phyloP scores from a whole-genome alignment of 805 yeast genomes.

The Candida maesae region DNA sequence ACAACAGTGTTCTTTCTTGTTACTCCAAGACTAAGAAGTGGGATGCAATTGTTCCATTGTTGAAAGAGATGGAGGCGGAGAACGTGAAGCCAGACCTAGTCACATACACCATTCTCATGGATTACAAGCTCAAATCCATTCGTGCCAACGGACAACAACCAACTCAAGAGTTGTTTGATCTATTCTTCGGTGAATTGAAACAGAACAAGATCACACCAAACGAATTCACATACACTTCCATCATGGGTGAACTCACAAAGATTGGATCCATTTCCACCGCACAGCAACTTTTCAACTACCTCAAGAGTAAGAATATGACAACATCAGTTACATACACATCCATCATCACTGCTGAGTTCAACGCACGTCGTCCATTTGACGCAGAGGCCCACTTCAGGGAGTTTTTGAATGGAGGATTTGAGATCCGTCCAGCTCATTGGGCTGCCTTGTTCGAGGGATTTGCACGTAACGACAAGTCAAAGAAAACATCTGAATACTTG shows the following conservation, averaged over 20 bases:
- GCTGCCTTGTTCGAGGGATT: constrained; percentile 27
- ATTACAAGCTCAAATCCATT: constrained; percentile 45
- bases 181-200: constrained; percentile 40
- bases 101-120: constrained; percentile 58
- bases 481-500: constrained; percentile 20
- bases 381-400: constrained; percentile 33
- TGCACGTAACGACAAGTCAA: constrained; percentile 8
- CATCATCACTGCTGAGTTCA: constrained; percentile 45
- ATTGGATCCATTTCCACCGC: constrained; percentile 51
- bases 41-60: constrained; percentile 44
- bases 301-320: constrained; percentile 33
- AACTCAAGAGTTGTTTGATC: constrained; percentile 33
- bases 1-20: constrained; percentile 47
- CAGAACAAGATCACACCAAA: constrained; percentile 37
- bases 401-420: constrained; percentile 30
- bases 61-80: constrained; percentile 41
- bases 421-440: constrained; percentile 17
- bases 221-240: constrained; percentile 44
- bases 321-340: constrained; percentile 40
- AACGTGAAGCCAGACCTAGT: constrained; percentile 53
- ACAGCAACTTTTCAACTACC: constrained; percentile 40
- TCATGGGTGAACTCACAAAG: constrained; percentile 51
- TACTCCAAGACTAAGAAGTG: constrained; percentile 38
- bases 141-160: constrained; percentile 41
- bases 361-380: constrained; percentile 35